These are phyloP conservation scores for Pseudodiploospora longispora DNA, from an alignment of 2,329 filamentous ascomycete genomes.

Conservation along the genomic window DNA sequence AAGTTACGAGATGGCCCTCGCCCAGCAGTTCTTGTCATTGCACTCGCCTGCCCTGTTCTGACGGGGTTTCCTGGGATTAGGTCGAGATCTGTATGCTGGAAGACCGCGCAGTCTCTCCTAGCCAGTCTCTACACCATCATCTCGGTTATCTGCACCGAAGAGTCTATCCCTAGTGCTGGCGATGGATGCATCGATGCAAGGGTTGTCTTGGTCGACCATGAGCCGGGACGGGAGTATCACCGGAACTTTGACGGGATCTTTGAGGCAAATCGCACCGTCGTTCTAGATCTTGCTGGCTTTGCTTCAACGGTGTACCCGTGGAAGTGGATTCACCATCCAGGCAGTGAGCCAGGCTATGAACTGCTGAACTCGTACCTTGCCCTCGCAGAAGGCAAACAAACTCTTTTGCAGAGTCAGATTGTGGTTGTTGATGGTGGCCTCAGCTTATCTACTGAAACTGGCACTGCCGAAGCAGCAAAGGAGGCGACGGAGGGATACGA, in stretches of 20 bases:
- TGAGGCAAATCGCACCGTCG: slow-evolving; percentile 36
- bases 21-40: slow-evolving; percentile 39
- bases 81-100: slow-evolving; percentile 48
- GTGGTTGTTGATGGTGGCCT: slow-evolving; percentile 45
- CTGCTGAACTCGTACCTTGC: slow-evolving; percentile 43
- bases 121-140: slow-evolving; percentile 73
- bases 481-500: slow-evolving; percentile 15
- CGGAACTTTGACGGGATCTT: slow-evolving; percentile 27
- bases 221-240: slow-evolving; percentile 23
- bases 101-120: slow-evolving; percentile 62
- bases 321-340: slow-evolving; percentile 57
- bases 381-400: slow-evolving; percentile 38
- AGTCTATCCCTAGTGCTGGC: slow-evolving; percentile 48
- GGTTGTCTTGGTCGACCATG: slow-evolving; percentile 63
- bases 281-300: slow-evolving; percentile 44
- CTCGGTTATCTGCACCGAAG: slow-evolving; percentile 59
- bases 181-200: slow-evolving; percentile 65
- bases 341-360: slow-evolving; percentile 55
- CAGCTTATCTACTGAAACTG: slow-evolving; percentile 25
- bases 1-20: slow-evolving; percentile 13
- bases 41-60: slow-evolving; percentile 56
- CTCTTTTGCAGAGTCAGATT: slow-evolving; percentile 42
- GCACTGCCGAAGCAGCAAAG: not conserved
- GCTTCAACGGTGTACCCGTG: slow-evolving; percentile 50
- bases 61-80: slow-evolving; percentile 33